Evolutionary conservation across 2,329 filamentous ascomycete genomes (phyloP).

Genomic region (Trichophyton simii): DNA sequence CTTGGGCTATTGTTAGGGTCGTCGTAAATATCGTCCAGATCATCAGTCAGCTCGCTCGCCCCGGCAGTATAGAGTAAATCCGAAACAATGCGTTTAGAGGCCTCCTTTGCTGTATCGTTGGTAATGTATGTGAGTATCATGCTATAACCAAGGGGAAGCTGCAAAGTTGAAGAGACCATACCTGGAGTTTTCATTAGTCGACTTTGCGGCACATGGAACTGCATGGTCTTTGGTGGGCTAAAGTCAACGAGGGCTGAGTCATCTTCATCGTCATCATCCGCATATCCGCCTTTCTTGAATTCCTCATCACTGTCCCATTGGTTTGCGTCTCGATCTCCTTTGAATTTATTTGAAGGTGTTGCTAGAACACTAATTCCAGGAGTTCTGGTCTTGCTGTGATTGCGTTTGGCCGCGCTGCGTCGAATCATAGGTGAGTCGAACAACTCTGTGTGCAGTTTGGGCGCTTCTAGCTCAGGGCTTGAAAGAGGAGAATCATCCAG

Average conservation of each 20-base stretch:
- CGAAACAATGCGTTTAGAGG: constrained; percentile 38
- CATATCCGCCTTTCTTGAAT: constrained; percentile 30
- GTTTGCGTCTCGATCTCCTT: constrained; percentile 21
- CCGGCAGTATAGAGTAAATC: constrained; percentile 35
- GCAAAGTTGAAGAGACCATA: constrained; percentile 11
- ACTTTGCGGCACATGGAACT: constrained; percentile 40
- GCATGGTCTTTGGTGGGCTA: constrained; percentile 70
- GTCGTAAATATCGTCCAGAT: constrained; percentile 18
- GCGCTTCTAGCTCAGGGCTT: constrained; percentile 66
- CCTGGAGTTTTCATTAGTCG: constrained; percentile 38
- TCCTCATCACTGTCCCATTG: constrained; percentile 65
- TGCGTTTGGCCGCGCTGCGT: constrained; percentile 21
- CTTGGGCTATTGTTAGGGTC: constrained; percentile 33
- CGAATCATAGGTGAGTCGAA: constrained; percentile 59
- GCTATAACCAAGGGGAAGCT: background rate
- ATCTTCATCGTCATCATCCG: constrained; percentile 46
- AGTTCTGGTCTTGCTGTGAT: constrained; percentile 41
- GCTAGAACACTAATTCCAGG: constrained; percentile 61
- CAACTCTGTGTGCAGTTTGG: constrained; percentile 70
- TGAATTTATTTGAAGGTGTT: constrained; percentile 45
- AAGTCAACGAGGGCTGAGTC: constrained; percentile 52
- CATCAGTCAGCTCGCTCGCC: constrained; percentile 21
- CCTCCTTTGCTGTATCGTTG: constrained; percentile 33
- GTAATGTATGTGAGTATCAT: background rate
- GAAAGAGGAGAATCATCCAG: constrained; percentile 47